Conservation (phyloP, 2,329 filamentous ascomycete species). For the Trichoderma sp. region DNA sequence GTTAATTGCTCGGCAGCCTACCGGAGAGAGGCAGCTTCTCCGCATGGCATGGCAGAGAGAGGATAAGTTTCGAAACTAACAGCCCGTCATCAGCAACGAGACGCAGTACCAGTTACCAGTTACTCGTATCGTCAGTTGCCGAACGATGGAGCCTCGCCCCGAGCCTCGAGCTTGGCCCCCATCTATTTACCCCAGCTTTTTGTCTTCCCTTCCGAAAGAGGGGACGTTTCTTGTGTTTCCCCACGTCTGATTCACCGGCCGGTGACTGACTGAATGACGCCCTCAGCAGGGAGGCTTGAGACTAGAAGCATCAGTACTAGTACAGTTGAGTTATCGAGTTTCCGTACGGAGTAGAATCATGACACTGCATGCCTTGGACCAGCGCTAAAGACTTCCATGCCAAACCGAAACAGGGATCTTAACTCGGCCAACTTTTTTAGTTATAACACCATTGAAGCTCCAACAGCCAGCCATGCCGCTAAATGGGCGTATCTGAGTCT, state of each 20-base stretch:
- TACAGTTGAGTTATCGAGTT: neutral
- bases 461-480: neutral
- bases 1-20: neutral
- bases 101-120: neutral
- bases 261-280: neutral
- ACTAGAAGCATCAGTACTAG: too few species aligned
- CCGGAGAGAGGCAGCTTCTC: neutral
- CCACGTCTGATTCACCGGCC: constrained; percentile 1
- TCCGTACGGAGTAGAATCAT: neutral
- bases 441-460: neutral
- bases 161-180: neutral
- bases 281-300: neutral
- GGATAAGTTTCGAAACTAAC: neutral
- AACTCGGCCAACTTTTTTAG: constrained; percentile 2
- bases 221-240: neutral
- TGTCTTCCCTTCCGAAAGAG: neutral
- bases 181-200: constrained; percentile 16
- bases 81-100: neutral
- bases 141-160: neutral
- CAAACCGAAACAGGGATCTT: neutral
- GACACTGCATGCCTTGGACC: neutral
- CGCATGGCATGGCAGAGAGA: neutral
- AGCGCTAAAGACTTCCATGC: neutral
- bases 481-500: neutral
- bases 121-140: neutral